A percentile compares a stretch with the other conserved stretches of the same genome.
Evolutionary conservation across 805 yeast species (phyloP).

Genomic region (Ogataea methanolica): DNA sequence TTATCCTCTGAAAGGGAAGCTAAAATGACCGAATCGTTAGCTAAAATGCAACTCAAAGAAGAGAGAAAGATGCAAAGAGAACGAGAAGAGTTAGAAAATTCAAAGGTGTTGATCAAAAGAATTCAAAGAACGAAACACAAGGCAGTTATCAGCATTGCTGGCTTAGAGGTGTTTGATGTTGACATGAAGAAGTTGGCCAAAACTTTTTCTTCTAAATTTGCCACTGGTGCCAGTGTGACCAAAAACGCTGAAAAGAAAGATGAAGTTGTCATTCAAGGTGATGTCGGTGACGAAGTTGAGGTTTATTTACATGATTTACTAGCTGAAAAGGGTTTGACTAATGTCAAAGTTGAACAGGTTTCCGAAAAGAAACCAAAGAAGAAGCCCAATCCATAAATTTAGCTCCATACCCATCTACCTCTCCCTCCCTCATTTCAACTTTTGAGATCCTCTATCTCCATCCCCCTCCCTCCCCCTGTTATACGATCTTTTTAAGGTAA

Average conservation of each 20-base stretch:
- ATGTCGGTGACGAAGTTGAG: constrained; percentile 88
- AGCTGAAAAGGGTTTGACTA: constrained; percentile 76
- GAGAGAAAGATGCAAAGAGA: constrained; percentile 84
- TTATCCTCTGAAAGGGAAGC: constrained; percentile 75
- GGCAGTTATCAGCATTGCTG: constrained; percentile 79
- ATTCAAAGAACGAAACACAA: constrained; percentile 89
- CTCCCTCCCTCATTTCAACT: background rate
- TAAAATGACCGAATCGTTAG: constrained; percentile 74
- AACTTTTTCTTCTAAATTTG: constrained; percentile 89
- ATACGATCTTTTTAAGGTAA: too few species aligned
- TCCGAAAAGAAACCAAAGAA: constrained; percentile 80
- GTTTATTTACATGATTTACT: constrained; percentile 64
- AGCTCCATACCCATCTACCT: background rate
- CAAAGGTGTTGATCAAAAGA: constrained; percentile 78
- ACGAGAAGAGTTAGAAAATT: constrained; percentile 67
- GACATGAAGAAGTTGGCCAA: constrained; percentile 90
- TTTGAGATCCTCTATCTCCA: background rate
- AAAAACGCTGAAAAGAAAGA: constrained; percentile 86
- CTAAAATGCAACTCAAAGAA: constrained; percentile 81
- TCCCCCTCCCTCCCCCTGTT: background rate
- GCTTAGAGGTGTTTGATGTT: constrained; percentile 82
- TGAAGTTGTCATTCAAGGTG: constrained; percentile 91
- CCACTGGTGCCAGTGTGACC: constrained; percentile 91
- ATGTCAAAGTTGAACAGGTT: constrained; percentile 83
- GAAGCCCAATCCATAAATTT: constrained; percentile 16